Conservation (phyloP, 75 land plant species). For the Cryptomeria japonica region DNA sequence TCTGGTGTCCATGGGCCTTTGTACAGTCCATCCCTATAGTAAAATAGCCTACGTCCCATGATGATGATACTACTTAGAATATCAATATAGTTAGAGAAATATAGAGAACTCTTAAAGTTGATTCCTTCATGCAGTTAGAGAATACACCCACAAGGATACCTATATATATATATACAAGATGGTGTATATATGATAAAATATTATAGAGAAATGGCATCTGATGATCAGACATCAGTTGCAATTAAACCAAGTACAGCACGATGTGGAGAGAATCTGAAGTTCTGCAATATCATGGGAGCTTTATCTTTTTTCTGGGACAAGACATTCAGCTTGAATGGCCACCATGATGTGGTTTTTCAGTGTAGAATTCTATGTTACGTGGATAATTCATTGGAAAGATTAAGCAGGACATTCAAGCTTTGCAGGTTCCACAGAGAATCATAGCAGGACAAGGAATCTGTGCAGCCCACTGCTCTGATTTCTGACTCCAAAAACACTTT, state of each 20-base stretch:
- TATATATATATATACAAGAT: neutral
- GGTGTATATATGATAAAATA: neutral
- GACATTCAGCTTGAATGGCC: neutral
- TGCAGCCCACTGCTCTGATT: neutral
- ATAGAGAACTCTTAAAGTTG: neutral
- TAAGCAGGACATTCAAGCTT: neutral
- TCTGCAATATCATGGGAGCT: neutral
- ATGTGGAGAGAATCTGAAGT: neutral
- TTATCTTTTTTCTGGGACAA: neutral
- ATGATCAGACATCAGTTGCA: neutral
- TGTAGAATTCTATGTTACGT: neutral
- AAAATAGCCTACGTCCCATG: conserved; percentile 20
- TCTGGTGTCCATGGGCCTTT: conserved; percentile 24
- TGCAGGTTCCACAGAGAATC: neutral
- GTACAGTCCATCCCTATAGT: conserved; percentile 6
- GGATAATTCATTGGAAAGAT: neutral
- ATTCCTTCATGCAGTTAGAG: neutral
- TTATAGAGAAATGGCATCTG: neutral
- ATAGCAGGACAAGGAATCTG: neutral
- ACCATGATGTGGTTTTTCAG: neutral
- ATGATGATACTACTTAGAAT: neutral
- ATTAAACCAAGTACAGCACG: neutral
- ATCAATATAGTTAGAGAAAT: neutral
- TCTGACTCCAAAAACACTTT: neutral
- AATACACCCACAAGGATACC: neutral